phyloP scores from a whole-genome alignment of 306 rosid genomes.

The Cucurbita ficifolia region DNA sequence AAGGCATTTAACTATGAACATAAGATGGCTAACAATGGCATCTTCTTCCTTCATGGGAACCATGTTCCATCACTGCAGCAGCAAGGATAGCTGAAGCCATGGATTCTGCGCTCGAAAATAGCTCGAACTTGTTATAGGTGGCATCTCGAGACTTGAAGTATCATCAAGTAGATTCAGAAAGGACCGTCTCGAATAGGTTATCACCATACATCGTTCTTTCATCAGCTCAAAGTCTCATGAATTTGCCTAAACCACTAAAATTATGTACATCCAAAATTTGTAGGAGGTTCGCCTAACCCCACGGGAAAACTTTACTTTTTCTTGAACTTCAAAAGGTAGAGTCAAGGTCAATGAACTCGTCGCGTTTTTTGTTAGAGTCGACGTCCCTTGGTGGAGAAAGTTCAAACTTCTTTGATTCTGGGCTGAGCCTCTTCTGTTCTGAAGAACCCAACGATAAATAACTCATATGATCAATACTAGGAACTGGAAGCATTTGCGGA shows the following conservation, averaged over 20 bases:
- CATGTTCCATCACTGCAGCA: not conserved
- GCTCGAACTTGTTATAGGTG: not conserved
- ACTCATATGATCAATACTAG: not conserved
- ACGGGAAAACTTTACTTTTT: too few species aligned
- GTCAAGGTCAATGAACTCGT: not conserved
- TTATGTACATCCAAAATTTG: not conserved
- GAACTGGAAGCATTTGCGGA: not conserved
- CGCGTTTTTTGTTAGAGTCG: not conserved
- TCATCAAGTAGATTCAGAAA: not conserved
- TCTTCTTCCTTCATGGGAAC: not conserved
- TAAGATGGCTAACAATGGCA: not conserved
- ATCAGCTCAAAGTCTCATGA: not conserved
- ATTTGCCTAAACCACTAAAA: not conserved
- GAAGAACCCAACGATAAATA: not conserved
- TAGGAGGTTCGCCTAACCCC: not conserved
- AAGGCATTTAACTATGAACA: not conserved
- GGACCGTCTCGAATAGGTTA: not conserved
- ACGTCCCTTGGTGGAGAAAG: not conserved
- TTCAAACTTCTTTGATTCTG: not conserved
- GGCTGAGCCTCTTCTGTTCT: slow-evolving; percentile 1
- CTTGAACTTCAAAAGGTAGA: not conserved
- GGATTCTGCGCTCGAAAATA: not conserved
- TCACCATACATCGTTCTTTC: not conserved
- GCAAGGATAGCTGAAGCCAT: not conserved
- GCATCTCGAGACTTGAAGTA: not conserved